Percentiles rank a stretch among this genome's conserved stretches.
Conservation (phyloP, 2,329 filamentous ascomycete species). For the Neurospora sp. region DNA sequence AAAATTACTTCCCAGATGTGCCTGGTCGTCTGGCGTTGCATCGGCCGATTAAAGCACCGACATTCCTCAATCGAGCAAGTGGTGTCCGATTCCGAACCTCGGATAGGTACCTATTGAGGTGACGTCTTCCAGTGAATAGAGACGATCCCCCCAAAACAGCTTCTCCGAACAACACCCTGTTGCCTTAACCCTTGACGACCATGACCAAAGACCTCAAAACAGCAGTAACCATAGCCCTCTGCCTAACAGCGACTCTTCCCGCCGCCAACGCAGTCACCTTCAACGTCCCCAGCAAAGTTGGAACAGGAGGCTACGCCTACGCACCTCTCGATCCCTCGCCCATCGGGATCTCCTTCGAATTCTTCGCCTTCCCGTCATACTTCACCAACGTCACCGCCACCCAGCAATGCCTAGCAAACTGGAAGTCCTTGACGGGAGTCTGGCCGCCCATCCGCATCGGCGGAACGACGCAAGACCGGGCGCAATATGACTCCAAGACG, state of each 20-base stretch:
- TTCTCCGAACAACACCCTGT: neutral
- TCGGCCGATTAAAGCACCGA: conserved; percentile 13
- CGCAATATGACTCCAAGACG: conserved; percentile 36
- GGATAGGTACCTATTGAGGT: neutral
- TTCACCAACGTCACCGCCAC: conserved; percentile 42
- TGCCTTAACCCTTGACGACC: neutral
- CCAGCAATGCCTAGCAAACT: conserved; percentile 40
- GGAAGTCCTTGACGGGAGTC: conserved; percentile 36
- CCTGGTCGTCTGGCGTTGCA: conserved; percentile 7
- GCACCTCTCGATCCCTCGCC: conserved; percentile 15
- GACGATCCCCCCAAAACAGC: neutral
- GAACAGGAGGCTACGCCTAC: conserved; percentile 9
- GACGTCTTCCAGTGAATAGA: neutral
- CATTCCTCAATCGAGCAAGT: neutral
- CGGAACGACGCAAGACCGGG: conserved; percentile 49
- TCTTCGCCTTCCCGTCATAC: conserved; percentile 47
- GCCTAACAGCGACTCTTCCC: conserved; percentile 1
- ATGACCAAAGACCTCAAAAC: neutral
- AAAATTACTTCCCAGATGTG: conserved; percentile 6
- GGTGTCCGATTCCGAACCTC: neutral
- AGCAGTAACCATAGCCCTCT: neutral
- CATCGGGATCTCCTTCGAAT: conserved; percentile 33
- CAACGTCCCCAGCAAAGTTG: conserved; percentile 10
- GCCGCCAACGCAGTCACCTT: conserved; percentile 9
- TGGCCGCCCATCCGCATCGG: conserved; percentile 48